Base-by-base conservation (phyloP, 495 filamentous ascomycete species). In the Arthonia radiata region DNA sequence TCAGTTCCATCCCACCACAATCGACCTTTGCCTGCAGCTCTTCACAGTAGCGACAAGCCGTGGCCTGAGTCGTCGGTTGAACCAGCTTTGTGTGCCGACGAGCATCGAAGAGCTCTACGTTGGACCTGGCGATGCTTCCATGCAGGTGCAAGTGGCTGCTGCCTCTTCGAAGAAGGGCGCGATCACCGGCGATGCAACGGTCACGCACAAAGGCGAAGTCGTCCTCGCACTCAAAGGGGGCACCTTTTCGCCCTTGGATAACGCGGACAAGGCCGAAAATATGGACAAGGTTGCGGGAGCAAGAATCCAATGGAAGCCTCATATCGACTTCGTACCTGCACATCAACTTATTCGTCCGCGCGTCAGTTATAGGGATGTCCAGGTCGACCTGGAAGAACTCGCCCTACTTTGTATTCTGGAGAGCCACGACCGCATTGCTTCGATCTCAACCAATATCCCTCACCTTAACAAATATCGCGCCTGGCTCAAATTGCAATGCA, bases 11-110 rank as follows among this genome's bases (percentile, higher is more conserved):
- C 54, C 57, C 0, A 40, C 42, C 3, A 33, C 37, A n/a, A 53
- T 61, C 7, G 56, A 61, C 28, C 33, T 34, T 0, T 49, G 43
- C 23, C 28, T 63, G 11, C 53, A 57, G 26, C 30, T 52, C 3
- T 14, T 45, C 10, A 38, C 39, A 5, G 37, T 47, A 3, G 54
- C 57, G 11, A 27, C 24, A 10, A 34, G 32, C 4, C 32, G 38
- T n/a, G 49, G 49, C 0, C 21, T 39, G 1, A 34, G 38, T 17
- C 42, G 42, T 17, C 39, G 40, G 13, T 34, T 47, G 15, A 30
- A 33, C 5, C 24, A 42, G 29, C 29, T 48, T n/a, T 36, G 25
- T 6, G 27, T 55, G 2, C 43, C 43, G 0, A 45, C 46, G 0
- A 34, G 39, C 5, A 53, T 56, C 27, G 51, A 52, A 25, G 39